These are phyloP conservation scores for Eutypella sp. DNA, from an alignment of 2,329 filamentous ascomycete genomes.

Conservation along the genomic window DNA sequence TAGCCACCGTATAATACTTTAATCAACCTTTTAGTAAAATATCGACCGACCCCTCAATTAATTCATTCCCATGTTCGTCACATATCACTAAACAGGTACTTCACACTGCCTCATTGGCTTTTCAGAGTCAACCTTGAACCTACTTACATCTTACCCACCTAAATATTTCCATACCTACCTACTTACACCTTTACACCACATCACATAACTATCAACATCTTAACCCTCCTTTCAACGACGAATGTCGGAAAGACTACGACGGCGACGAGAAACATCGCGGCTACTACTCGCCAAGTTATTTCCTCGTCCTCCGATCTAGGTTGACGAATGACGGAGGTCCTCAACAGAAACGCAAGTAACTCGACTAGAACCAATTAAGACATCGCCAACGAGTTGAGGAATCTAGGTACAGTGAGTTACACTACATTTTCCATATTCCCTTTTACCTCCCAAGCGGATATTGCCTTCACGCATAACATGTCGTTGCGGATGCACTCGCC, in stretches of 20 bases:
- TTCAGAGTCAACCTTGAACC: no score
- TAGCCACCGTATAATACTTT: not conserved
- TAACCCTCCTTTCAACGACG: no score
- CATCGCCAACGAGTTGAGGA: not conserved
- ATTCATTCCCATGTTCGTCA: not conserved
- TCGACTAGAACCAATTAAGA: no score
- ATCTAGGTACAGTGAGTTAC: not conserved
- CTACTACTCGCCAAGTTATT: not conserved
- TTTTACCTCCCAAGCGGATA: not conserved
- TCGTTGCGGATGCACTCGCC: not conserved
- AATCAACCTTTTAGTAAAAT: not conserved
- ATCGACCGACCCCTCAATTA: not conserved
- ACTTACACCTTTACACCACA: constrained; percentile 3
- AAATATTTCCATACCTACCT: constrained; percentile 9
- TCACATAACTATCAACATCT: not conserved
- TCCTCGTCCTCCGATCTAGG: not conserved
- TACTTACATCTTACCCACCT: constrained; percentile 9
- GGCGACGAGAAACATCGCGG: not conserved
- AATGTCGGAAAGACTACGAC: not conserved
- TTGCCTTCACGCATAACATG: not conserved
- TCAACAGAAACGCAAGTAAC: no score
- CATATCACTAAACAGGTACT: not conserved
- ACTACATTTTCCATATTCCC: not conserved
- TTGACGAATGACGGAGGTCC: no score
- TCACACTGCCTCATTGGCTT: constrained; percentile 4